These are phyloP conservation scores for Colletotrichum phormii DNA, from an alignment of 2,329 filamentous ascomycete species.

Conservation along the genomic window DNA sequence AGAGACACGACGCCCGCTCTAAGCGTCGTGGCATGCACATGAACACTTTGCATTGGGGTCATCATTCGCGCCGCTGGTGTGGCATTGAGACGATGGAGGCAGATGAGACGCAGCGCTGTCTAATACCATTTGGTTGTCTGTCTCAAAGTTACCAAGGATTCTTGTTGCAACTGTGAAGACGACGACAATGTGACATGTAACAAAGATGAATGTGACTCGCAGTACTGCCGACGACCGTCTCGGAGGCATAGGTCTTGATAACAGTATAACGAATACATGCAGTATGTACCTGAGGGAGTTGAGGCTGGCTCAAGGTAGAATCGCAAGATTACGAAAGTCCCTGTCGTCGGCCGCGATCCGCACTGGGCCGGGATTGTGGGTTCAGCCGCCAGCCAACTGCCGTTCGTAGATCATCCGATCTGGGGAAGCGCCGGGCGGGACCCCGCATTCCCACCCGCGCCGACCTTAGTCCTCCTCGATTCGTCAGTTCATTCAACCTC, in stretches of 20 bases:
- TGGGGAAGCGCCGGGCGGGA: slow-evolving; percentile 26
- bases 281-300: neutral
- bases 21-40: slow-evolving; percentile 16
- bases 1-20: slow-evolving; percentile 4
- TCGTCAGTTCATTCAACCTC: neutral
- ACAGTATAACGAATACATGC: neutral
- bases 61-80: slow-evolving; percentile 4
- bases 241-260: neutral
- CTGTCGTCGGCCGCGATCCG: slow-evolving; percentile 2
- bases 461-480: neutral
- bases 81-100: slow-evolving; percentile 2
- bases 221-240: too few relatives aligned
- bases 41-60: slow-evolving; percentile 26
- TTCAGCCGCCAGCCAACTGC: slow-evolving; percentile 10
- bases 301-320: neutral
- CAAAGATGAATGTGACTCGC: neutral
- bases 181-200: neutral
- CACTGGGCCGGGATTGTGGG: slow-evolving; percentile 14
- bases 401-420: slow-evolving; percentile 26
- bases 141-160: neutral
- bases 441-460: slow-evolving; percentile 27
- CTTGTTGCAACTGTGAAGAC: neutral
- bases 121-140: slow-evolving; percentile 14
- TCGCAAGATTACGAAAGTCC: neutral
- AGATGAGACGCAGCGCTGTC: slow-evolving; percentile 25